phyloP scores from a whole-genome alignment of 495 filamentous ascomycete species.

The Glonium stellatum region DNA sequence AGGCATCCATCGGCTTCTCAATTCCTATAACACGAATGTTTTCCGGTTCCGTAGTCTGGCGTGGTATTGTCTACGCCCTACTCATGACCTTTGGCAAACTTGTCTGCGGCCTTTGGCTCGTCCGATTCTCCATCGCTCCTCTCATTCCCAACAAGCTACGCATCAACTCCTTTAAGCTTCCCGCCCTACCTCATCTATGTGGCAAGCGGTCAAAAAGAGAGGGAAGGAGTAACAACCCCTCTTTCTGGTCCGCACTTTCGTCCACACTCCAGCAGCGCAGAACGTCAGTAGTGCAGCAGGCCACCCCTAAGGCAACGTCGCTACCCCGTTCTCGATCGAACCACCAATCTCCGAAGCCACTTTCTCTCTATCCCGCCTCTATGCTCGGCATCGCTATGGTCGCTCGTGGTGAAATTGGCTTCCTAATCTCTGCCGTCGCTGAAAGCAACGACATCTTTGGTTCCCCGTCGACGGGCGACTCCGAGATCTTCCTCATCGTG shows the following conservation, averaged over 20 bases:
- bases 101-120: constrained; percentile 56
- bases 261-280: background rate
- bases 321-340: constrained; percentile 5
- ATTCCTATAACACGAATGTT: constrained; percentile 72
- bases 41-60: constrained; percentile 55
- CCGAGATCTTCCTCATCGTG: constrained; percentile 55
- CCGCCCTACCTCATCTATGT: constrained; percentile 19
- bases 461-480: constrained; percentile 2
- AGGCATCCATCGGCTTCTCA: constrained; percentile 72
- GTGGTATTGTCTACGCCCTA: constrained; percentile 61
- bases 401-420: constrained; percentile 71
- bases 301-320: too few relatives aligned
- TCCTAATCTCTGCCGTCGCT: constrained; percentile 65
- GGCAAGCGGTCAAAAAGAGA: constrained; percentile 9
- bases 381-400: constrained; percentile 63
- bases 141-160: background rate
- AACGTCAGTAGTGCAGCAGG: background rate
- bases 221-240: background rate
- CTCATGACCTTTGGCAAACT: constrained; percentile 65
- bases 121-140: constrained; percentile 38
- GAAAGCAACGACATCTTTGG: constrained; percentile 53
- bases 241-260: background rate
- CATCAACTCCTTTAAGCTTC: background rate
- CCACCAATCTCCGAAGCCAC: constrained; percentile 37
- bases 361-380: constrained; percentile 52